Conservation (phyloP, 2,329 filamentous ascomycete species). For the Penicillium freii region DNA sequence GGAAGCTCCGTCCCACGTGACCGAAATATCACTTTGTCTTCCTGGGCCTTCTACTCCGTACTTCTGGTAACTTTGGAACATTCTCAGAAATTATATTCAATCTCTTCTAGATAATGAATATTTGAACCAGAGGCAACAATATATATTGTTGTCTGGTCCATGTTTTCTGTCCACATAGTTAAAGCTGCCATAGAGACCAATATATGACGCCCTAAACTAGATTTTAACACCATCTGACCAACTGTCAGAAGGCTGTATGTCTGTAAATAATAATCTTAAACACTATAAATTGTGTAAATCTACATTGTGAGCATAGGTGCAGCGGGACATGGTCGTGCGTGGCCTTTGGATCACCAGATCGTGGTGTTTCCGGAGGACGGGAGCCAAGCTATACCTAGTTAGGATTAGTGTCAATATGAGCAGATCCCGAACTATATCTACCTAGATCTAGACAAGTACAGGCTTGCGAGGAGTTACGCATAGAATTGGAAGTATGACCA, state of each 20-base stretch:
- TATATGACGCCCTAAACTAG: not conserved
- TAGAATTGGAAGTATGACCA: not conserved
- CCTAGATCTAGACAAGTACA: not conserved
- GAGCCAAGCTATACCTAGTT: not conserved
- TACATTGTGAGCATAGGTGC: not conserved
- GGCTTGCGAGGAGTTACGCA: not conserved
- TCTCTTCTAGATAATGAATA: not conserved
- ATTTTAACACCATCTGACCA: not conserved
- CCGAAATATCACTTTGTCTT: not conserved
- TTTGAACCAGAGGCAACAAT: not conserved
- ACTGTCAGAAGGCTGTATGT: not conserved
- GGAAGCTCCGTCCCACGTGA: constrained; percentile 35
- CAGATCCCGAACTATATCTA: not conserved
- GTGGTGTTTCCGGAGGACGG: not conserved
- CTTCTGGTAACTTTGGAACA: not conserved
- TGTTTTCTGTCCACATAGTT: not conserved
- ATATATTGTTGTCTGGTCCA: not conserved
- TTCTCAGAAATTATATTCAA: not conserved
- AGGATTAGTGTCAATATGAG: not conserved
- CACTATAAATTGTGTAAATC: not conserved
- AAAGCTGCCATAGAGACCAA: not conserved
- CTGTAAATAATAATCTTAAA: not conserved
- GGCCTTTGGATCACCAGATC: not conserved
- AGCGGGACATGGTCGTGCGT: not conserved
- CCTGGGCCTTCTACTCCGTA: not conserved